A percentile compares a stretch with the other conserved stretches of the same genome.
Conservation (phyloP, 139 green algal genomes). For the Coelastrella sp. region DNA sequence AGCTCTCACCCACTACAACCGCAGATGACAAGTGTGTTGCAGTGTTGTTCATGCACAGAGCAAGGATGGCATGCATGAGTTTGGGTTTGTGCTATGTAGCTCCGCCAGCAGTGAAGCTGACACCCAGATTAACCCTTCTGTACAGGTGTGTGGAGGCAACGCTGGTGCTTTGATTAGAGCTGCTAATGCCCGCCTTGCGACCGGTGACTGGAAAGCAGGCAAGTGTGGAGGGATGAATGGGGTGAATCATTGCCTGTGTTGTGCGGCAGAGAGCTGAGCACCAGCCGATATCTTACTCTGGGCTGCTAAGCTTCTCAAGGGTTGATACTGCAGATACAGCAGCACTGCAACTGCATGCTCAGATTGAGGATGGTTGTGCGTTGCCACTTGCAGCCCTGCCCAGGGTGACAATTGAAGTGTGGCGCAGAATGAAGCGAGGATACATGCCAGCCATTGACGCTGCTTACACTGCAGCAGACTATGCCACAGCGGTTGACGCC, state of each 20-base stretch:
- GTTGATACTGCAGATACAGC: neutral
- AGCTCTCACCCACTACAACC: neutral
- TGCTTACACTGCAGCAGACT: neutral
- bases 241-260: neutral
- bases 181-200: neutral
- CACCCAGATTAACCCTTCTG: neutral
- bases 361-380: neutral
- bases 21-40: neutral
- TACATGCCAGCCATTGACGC: neutral
- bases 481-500: neutral
- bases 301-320: neutral
- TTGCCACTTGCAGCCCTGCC: neutral
- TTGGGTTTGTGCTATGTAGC: neutral
- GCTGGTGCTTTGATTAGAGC: neutral
- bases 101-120: neutral
- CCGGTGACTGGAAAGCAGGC: neutral
- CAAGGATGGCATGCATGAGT: neutral
- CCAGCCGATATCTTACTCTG: neutral
- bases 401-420: neutral
- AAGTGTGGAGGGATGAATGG: neutral
- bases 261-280: neutral
- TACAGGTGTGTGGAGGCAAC: constrained; percentile 8
- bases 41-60: neutral
- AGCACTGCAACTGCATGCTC: neutral
- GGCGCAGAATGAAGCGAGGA: neutral